Evolutionary conservation across 1,139 yeast genomes (phyloP).

Genomic region (Ogataea hybrid): DNA sequence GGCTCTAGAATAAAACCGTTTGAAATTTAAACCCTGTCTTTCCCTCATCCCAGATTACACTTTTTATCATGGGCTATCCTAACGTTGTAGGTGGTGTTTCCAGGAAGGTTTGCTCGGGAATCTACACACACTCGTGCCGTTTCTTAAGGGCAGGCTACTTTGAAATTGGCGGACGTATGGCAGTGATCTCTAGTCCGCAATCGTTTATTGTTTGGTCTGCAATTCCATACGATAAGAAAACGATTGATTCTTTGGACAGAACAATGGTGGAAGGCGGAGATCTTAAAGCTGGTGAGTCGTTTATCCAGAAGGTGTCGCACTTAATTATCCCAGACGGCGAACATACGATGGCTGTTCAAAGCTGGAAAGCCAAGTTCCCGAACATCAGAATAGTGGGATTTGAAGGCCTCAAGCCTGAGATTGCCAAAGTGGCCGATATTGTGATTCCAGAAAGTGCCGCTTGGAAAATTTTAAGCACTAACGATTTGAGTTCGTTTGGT

Average conservation of each 20-base stretch:
- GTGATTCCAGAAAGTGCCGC: conserved; percentile 33
- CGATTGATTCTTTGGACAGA: conserved; percentile 39
- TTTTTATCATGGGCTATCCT: conserved; percentile 30
- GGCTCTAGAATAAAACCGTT: not conserved
- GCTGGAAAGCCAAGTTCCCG: conserved; percentile 50
- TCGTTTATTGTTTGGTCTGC: conserved; percentile 56
- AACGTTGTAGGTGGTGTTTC: conserved; percentile 41
- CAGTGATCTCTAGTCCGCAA: conserved; percentile 36
- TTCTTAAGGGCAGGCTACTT: conserved; percentile 42
- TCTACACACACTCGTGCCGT: conserved; percentile 49
- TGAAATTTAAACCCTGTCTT: not conserved
- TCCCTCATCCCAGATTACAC: not conserved
- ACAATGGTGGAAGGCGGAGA: conserved; percentile 22
- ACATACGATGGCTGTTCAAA: conserved; percentile 55
- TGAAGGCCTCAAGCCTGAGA: conserved; percentile 37
- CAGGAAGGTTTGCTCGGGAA: conserved; percentile 44
- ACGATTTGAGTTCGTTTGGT: conserved; percentile 22
- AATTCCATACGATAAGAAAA: conserved; percentile 53
- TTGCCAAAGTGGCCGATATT: conserved; percentile 38
- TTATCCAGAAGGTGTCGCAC: conserved; percentile 39
- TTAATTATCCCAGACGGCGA: conserved; percentile 52
- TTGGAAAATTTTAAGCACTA: conserved; percentile 29
- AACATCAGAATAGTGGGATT: conserved; percentile 49
- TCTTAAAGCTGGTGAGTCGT: conserved; percentile 35
- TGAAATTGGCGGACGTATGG: conserved; percentile 63